These are phyloP conservation scores for Phytopythium boreale DNA, from an alignment of 352 stramenopile species.

Conservation along the genomic window DNA sequence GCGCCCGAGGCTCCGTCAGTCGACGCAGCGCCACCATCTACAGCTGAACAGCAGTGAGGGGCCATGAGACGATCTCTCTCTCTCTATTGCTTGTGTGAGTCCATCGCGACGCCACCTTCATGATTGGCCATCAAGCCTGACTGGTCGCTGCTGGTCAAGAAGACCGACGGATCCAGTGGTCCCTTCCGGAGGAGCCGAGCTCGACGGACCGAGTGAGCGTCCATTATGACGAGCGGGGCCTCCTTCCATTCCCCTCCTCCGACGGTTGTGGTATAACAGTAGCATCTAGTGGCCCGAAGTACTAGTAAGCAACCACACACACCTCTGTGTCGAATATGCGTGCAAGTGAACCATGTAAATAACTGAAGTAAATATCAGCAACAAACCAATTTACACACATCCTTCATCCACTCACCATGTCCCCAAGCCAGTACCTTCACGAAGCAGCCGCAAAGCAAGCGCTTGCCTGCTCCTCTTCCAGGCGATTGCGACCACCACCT, in stretches of 20 bases:
- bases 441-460: neutral
- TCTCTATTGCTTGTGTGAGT: too few species aligned
- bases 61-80: neutral
- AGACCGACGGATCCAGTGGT: neutral
- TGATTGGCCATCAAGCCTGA: neutral
- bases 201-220: neutral
- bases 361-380: constrained; percentile 5
- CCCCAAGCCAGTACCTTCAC: neutral
- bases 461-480: neutral
- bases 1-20: neutral
- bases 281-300: neutral
- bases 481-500: neutral
- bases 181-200: neutral
- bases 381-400: neutral
- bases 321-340: neutral
- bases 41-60: neutral
- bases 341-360: constrained; percentile 9
- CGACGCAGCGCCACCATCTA: constrained; percentile 5
- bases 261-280: neutral
- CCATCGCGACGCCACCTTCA: neutral
- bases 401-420: neutral
- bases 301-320: constrained; percentile 1
- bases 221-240: neutral
- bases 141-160: neutral
- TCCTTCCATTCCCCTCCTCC: neutral